Percentiles rank a stretch among this genome's conserved stretches.
phyloP scores from a whole-genome alignment of 495 filamentous ascomycete species.

The Letharia lupina region DNA sequence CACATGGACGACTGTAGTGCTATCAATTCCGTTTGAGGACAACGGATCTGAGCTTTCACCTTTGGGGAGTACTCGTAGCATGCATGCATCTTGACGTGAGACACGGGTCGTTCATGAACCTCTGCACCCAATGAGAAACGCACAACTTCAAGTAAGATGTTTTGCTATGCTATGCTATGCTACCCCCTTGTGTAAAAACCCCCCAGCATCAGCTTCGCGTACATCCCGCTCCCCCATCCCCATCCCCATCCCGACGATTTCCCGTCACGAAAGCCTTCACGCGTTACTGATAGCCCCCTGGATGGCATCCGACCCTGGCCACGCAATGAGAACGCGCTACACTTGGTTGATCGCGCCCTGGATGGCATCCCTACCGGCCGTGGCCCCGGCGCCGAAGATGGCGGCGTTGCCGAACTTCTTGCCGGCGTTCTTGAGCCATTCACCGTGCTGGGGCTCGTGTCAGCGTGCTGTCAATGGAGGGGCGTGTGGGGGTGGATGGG shows the following conservation, averaged over 20 bases:
- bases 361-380: slow-evolving; percentile 7
- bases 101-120: too few relatives aligned
- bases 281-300: background rate
- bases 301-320: background rate
- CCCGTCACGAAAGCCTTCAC: background rate
- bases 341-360: background rate
- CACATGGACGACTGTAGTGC: too few relatives aligned
- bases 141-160: too few relatives aligned
- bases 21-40: too few relatives aligned
- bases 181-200: background rate
- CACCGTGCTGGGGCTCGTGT: background rate
- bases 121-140: too few relatives aligned
- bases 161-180: too few relatives aligned
- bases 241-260: background rate
- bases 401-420: slow-evolving; percentile 16
- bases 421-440: slow-evolving; percentile 7
- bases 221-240: background rate
- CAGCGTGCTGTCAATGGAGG: background rate
- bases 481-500: background rate
- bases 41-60: too few relatives aligned
- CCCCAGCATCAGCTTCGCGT: background rate
- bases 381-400: slow-evolving; percentile 12
- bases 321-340: background rate
- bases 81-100: too few relatives aligned
- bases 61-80: too few relatives aligned